These are phyloP conservation scores for Gossypium davidsonii DNA, from an alignment of 441 rosid genomes.

Conservation along the genomic window DNA sequence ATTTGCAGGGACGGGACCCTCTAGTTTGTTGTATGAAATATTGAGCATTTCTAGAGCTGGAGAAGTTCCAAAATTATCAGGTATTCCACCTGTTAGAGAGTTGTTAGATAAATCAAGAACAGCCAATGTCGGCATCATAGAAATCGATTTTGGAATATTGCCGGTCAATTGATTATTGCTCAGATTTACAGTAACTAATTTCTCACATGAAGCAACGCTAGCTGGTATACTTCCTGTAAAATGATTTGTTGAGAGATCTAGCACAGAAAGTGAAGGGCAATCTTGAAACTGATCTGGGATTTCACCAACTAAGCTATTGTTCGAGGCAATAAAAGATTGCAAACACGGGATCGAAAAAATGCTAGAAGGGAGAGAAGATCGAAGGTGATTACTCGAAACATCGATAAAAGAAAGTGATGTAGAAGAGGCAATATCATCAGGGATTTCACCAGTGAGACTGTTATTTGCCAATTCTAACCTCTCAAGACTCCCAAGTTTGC, in stretches of 20 bases:
- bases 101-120: constrained; percentile 80
- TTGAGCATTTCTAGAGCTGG: constrained; percentile 67
- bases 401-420: constrained; percentile 77
- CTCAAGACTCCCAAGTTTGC: constrained; percentile 64
- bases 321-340: constrained; percentile 55
- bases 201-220: constrained; percentile 78
- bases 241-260: constrained; percentile 76
- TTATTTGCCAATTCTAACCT: constrained; percentile 73
- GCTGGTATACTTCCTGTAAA: constrained; percentile 58
- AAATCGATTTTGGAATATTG: constrained; percentile 51
- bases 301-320: constrained; percentile 53
- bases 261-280: constrained; percentile 67
- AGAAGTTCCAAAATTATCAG: constrained; percentile 57
- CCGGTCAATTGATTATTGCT: constrained; percentile 56
- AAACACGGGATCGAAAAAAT: constrained; percentile 67
- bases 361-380: constrained; percentile 60
- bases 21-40: constrained; percentile 64
- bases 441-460: constrained; percentile 60
- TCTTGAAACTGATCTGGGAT: constrained; percentile 83
- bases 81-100: constrained; percentile 59
- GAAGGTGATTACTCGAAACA: constrained; percentile 56
- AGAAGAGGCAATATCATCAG: constrained; percentile 60
- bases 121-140: constrained; percentile 72
- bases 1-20: constrained; percentile 70
- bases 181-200: constrained; percentile 60